A percentile compares a stretch with the other conserved stretches of the same genome.
phyloP scores from a whole-genome alignment of 2,329 filamentous ascomycete species.

The Apiospora saccharicola region DNA sequence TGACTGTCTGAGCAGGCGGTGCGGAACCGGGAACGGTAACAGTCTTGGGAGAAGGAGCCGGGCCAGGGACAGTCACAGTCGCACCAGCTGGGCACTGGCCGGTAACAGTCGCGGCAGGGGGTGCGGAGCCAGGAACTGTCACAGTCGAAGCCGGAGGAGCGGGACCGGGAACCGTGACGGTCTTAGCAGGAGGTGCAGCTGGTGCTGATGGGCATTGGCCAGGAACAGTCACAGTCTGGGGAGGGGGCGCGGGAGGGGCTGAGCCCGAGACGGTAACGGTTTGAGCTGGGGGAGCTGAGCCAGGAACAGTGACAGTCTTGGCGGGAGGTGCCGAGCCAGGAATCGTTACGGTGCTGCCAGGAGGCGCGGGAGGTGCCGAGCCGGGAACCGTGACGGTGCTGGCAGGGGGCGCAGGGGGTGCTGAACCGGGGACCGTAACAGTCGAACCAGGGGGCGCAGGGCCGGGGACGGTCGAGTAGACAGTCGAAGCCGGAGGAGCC shows the following conservation, averaged over 20 bases:
- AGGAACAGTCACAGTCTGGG: neutral
- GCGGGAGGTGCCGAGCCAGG: neutral
- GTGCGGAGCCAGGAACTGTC: neutral
- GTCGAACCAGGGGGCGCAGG: neutral
- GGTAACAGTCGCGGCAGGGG: too few relatives aligned
- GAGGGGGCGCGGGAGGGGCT: neutral
- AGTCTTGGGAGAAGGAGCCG: neutral
- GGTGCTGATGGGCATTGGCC: neutral
- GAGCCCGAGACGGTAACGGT: neutral
- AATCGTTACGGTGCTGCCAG: neutral
- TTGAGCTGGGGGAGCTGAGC: neutral
- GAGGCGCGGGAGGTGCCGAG: neutral
- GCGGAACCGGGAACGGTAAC: neutral
- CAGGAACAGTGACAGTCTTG: neutral
- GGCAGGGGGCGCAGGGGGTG: neutral
- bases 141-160: neutral
- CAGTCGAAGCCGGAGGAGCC: neutral
- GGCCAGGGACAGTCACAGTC: neutral
- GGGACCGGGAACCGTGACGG: neutral
- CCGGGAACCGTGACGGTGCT: neutral
- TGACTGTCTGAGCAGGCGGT: neutral
- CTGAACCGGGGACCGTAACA: neutral
- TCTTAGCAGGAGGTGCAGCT: neutral
- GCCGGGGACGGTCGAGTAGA: neutral
- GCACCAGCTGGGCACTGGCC: too few relatives aligned